Percentiles rank a stretch among this genome's conserved stretches.
phyloP scores from a whole-genome alignment of 345 rosid species.

The Gossypioides kirkii region DNA sequence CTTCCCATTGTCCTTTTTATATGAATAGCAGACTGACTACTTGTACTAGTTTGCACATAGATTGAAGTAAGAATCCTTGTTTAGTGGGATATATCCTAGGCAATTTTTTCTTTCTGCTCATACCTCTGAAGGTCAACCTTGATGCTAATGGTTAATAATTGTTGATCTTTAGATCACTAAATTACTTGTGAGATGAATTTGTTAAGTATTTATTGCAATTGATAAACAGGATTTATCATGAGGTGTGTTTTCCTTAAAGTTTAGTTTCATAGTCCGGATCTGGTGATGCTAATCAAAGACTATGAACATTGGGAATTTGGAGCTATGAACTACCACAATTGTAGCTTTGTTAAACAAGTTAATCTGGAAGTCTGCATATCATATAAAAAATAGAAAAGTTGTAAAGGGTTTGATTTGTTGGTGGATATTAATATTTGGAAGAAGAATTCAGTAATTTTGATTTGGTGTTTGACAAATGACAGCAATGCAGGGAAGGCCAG shows the following conservation, averaged over 20 bases:
- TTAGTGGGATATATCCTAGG: slow-evolving; percentile 7
- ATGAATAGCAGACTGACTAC: neutral
- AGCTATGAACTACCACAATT: neutral
- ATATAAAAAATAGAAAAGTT: neutral
- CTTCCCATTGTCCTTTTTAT: neutral
- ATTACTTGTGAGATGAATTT: too few species aligned
- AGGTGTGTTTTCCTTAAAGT: neutral
- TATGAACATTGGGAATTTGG: neutral
- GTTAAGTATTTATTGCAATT: too few species aligned
- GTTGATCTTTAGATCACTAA: too few species aligned
- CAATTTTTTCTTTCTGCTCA: neutral
- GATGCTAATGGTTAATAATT: too few species aligned
- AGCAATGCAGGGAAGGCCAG: slow-evolving; percentile 93
- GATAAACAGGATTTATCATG: too few species aligned
- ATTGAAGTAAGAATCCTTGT: neutral
- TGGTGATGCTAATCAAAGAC: neutral
- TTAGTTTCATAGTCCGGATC: neutral
- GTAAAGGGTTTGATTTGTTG: neutral
- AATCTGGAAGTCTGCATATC: neutral
- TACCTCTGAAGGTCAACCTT: too few species aligned
- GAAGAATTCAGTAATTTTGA: neutral
- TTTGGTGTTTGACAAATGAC: slow-evolving; percentile 17
- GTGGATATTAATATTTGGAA: slow-evolving; percentile 6
- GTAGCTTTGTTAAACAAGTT: neutral
- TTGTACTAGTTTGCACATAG: slow-evolving; percentile 10